phyloP scores from a whole-genome alignment of 164 flowering plant genomes.

The Magnolia changhungtana region DNA sequence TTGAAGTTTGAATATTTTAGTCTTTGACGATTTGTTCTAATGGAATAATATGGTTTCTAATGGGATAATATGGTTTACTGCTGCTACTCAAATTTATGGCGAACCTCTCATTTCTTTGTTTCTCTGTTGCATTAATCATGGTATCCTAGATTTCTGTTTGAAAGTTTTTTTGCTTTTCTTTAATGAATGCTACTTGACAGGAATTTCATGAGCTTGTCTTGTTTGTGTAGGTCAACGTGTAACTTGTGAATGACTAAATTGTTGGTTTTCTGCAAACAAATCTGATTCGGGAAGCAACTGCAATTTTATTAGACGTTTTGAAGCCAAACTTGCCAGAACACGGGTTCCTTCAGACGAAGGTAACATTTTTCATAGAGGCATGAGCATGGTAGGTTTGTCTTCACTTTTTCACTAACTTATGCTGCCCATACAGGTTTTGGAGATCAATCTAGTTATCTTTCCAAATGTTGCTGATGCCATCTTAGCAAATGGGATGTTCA shows the following conservation, averaged over 20 bases:
- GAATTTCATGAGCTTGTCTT: background rate
- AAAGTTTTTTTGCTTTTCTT: background rate
- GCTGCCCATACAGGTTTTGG: conserved; percentile 65
- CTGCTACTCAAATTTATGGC: too few relatives aligned
- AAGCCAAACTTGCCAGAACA: conserved; percentile 83
- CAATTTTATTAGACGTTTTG: conserved; percentile 72
- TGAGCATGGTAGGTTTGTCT: background rate
- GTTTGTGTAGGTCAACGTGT: background rate
- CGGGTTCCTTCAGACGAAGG: conserved; percentile 74
- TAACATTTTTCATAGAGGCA: conserved; percentile 9
- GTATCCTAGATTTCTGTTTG: background rate
- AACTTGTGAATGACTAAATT: background rate
- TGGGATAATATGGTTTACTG: too few relatives aligned
- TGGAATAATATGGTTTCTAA: too few relatives aligned
- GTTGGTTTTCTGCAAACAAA: conserved; percentile 45
- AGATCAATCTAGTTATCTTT: conserved; percentile 94
- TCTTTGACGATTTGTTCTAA: too few relatives aligned
- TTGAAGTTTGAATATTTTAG: too few relatives aligned
- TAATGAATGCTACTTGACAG: background rate
- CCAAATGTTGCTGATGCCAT: conserved; percentile 99
- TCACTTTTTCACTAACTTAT: background rate
- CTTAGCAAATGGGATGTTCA: conserved; percentile 98
- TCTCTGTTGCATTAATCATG: background rate
- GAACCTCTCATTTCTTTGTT: too few relatives aligned
- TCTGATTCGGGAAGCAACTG: conserved; percentile 87